Percentiles rank a stretch among this genome's conserved stretches.
Conservation (phyloP, 495 filamentous ascomycete genomes). For the Penicillium cataractarum region DNA sequence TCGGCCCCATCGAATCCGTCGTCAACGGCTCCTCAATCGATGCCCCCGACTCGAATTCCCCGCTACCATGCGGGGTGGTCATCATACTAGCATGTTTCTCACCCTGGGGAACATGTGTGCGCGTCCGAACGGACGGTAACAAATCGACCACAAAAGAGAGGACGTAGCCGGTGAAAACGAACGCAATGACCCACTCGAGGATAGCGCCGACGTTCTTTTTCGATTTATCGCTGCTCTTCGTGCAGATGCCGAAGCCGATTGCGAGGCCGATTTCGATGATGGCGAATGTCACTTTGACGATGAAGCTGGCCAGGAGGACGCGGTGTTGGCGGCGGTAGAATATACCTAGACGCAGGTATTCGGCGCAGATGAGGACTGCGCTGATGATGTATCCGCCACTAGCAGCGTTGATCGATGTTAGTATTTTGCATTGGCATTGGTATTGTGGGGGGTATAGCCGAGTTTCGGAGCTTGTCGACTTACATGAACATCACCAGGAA, state of each 20-base stretch:
- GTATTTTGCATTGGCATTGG: constrained; percentile 8
- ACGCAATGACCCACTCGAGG: constrained; percentile 82
- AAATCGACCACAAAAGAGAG: constrained; percentile 89
- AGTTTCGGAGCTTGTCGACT: constrained; percentile 30
- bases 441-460: neutral
- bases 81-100: constrained; percentile 40
- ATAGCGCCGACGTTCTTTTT: constrained; percentile 60
- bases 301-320: constrained; percentile 75
- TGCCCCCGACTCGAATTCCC: constrained; percentile 14
- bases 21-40: constrained; percentile 45
- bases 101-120: constrained; percentile 51
- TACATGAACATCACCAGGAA: constrained; percentile 85
- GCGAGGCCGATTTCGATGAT: constrained; percentile 77
- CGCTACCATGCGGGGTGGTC: constrained; percentile 5
- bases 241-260: constrained; percentile 58
- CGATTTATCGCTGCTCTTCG: constrained; percentile 35
- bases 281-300: constrained; percentile 80
- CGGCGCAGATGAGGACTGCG: constrained; percentile 82
- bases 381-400: constrained; percentile 67
- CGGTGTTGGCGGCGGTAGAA: constrained; percentile 69
- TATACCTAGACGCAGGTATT: constrained; percentile 82
- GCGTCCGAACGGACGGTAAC: constrained; percentile 73
- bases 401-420: neutral
- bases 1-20: constrained; percentile 42
- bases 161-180: constrained; percentile 89